These are phyloP conservation scores for Phycomyces blakesleeanus DNA, from an alignment of 192 early-diverging fungal genomes.

Conservation along the genomic window DNA sequence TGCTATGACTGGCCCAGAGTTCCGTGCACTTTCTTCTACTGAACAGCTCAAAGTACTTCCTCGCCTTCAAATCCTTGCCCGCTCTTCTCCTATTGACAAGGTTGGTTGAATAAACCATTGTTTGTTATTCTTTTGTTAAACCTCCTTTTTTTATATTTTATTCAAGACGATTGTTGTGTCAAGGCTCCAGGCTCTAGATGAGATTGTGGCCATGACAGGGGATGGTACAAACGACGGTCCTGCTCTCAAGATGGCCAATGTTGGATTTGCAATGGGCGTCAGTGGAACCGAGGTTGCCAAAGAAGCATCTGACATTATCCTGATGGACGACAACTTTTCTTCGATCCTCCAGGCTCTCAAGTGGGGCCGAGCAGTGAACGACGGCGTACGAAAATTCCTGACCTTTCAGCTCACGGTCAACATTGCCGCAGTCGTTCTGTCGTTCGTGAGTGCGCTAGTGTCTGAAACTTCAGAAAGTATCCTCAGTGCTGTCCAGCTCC, in stretches of 20 bases:
- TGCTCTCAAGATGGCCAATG: conserved; percentile 83
- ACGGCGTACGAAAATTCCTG: conserved; percentile 84
- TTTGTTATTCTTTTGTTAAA: not conserved
- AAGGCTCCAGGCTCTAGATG: conserved; percentile 61
- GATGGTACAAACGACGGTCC: conserved; percentile 88
- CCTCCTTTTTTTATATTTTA: not conserved
- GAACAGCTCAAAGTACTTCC: conserved; percentile 63
- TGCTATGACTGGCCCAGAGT: conserved; percentile 78
- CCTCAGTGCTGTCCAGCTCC: conserved; percentile 85
- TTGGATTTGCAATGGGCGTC: conserved; percentile 94
- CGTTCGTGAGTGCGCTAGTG: conserved; percentile 62
- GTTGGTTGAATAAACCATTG: too few species aligned
- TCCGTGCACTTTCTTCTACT: conserved; percentile 62
- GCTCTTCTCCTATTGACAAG: conserved; percentile 86
- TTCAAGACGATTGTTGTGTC: conserved; percentile 69
- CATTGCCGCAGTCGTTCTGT: conserved; percentile 71
- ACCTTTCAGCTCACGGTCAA: conserved; percentile 85
- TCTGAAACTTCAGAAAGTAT: conserved; percentile 68
- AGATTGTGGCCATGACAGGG: conserved; percentile 80
- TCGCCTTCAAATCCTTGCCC: conserved; percentile 80
- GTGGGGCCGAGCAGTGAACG: conserved; percentile 81
- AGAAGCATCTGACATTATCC: conserved; percentile 77
- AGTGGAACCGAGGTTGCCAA: conserved; percentile 83
- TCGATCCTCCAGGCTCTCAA: conserved; percentile 74
- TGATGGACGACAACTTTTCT: conserved; percentile 90